Percentiles rank a stretch among this genome's conserved stretches.
phyloP scores from a whole-genome alignment of 192 early-diverging fungal species.

The Backusella mclennaniae region DNA sequence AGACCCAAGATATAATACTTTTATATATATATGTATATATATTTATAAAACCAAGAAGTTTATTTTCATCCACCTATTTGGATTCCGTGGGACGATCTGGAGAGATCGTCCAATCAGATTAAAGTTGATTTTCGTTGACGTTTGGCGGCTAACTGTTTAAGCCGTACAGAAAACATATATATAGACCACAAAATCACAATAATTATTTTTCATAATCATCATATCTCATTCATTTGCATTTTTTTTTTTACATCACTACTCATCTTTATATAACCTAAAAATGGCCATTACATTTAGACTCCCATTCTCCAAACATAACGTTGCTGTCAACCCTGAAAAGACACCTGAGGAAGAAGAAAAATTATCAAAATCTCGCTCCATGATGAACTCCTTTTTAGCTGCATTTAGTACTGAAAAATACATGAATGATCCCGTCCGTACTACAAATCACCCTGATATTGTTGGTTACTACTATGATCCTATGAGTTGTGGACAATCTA shows the following conservation, averaged over 20 bases:
- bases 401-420: conserved; percentile 2
- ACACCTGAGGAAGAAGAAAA: not conserved
- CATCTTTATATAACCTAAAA: not conserved
- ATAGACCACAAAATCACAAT: not conserved
- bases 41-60: not conserved
- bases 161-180: conserved; percentile 6
- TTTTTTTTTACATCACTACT: not conserved
- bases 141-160: conserved; percentile 16
- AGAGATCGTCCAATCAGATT: not conserved
- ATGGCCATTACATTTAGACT: not conserved
- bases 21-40: too few relatives aligned
- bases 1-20: not conserved
- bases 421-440: conserved; percentile 32
- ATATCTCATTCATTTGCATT: not conserved
- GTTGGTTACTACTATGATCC: conserved; percentile 33
- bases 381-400: not conserved
- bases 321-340: not conserved
- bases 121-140: not conserved
- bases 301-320: not conserved
- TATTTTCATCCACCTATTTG: not conserved
- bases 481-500: conserved; percentile 16
- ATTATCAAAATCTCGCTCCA: not conserved
- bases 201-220: not conserved
- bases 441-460: conserved; percentile 25
- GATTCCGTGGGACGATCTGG: not conserved